A percentile compares a stretch with the other conserved stretches of the same genome.
phyloP scores from a whole-genome alignment of 1,139 yeast species.

The Eremothecium gossypii region DNA sequence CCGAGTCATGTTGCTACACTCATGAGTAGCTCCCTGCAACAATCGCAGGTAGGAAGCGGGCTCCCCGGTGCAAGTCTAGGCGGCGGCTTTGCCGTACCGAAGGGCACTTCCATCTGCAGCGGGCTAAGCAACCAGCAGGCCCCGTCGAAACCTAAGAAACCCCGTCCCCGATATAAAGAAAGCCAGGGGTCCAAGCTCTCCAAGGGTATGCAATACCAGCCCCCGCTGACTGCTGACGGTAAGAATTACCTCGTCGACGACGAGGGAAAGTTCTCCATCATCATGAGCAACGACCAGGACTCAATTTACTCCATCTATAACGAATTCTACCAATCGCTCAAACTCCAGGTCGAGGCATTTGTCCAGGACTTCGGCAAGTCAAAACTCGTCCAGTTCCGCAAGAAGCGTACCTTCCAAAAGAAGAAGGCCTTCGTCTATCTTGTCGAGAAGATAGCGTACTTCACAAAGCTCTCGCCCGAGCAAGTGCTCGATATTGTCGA shows the following conservation, averaged over 20 bases:
- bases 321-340: conserved; percentile 11
- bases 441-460: conserved; percentile 9
- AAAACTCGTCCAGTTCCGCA: conserved; percentile 9
- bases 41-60: not conserved
- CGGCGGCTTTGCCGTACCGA: not conserved
- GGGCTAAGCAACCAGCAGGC: not conserved
- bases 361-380: conserved; percentile 10
- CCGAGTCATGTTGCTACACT: not conserved
- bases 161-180: conserved; percentile 4
- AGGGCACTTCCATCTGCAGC: not conserved
- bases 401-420: conserved; percentile 12
- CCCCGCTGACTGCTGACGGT: conserved; percentile 9
- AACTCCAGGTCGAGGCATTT: conserved; percentile 10
- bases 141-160: not conserved
- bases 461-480: conserved; percentile 6
- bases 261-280: conserved; percentile 10
- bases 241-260: conserved; percentile 9
- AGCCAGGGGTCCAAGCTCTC: conserved; percentile 6
- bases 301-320: conserved; percentile 12
- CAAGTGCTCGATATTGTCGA: conserved; percentile 10
- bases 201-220: conserved; percentile 9
- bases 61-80: not conserved
- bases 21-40: not conserved
- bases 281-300: conserved; percentile 11
- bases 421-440: conserved; percentile 12